Evolutionary conservation across 192 early-diverging fungal species (phyloP).

Genomic region (Spizellomyces punctatus): DNA sequence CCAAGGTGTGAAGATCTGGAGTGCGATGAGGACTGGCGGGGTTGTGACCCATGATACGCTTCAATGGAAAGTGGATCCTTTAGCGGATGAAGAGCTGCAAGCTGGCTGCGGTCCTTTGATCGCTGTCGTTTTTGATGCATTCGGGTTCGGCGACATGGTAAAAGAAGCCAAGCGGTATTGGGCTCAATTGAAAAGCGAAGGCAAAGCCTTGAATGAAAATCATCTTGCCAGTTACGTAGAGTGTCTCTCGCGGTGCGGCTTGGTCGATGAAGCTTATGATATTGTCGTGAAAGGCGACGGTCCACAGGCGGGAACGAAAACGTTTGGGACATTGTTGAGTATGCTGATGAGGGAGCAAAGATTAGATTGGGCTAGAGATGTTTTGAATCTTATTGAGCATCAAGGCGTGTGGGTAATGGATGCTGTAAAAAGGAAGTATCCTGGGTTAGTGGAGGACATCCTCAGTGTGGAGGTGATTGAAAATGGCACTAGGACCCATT

Average conservation of each 20-base stretch:
- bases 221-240: constrained; percentile 28
- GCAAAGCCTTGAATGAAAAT: constrained; percentile 9
- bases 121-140: constrained; percentile 19
- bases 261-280: constrained; percentile 9
- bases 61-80: neutral
- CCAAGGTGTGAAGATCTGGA: constrained; percentile 19
- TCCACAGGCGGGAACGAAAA: constrained; percentile 1
- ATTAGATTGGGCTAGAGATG: too few species aligned
- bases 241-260: constrained; percentile 11
- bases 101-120: neutral
- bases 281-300: neutral
- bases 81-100: too few species aligned
- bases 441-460: too few species aligned
- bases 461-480: too few species aligned
- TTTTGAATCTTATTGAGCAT: too few species aligned
- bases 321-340: neutral
- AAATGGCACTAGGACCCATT: too few species aligned
- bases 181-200: neutral
- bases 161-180: constrained; percentile 11
- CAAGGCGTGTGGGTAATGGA: too few species aligned
- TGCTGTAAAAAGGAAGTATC: too few species aligned
- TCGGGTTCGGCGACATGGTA: constrained; percentile 8
- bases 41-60: neutral
- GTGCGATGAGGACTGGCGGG: neutral
- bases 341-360: neutral